A percentile compares a stretch with the other conserved stretches of the same genome.
phyloP scores from a whole-genome alignment of 2,329 filamentous ascomycete species.

The Calonectria montana region DNA sequence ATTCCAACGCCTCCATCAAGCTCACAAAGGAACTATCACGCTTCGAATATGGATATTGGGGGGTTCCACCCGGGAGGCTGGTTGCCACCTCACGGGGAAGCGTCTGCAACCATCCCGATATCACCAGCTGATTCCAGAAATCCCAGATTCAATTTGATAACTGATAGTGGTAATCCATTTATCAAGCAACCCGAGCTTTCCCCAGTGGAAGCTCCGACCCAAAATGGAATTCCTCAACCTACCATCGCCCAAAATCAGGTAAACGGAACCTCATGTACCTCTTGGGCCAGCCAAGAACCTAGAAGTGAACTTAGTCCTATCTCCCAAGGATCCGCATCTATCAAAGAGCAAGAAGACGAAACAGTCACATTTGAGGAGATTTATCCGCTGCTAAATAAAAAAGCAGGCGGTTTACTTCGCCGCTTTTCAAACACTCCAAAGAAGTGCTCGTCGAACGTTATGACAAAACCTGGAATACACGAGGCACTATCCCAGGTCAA shows the following conservation, averaged over 20 bases:
- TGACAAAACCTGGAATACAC: neutral
- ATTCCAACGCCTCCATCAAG: neutral
- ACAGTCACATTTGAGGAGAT: neutral
- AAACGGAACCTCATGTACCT: neutral
- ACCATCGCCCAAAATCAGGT: neutral
- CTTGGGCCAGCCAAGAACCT: neutral
- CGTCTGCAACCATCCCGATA: neutral
- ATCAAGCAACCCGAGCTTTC: neutral
- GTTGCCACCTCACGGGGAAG: neutral
- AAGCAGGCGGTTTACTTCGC: neutral
- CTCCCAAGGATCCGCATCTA: neutral
- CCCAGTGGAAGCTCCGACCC: neutral
- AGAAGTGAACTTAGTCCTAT: neutral
- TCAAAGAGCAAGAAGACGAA: neutral
- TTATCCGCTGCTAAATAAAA: neutral
- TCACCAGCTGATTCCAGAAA: neutral
- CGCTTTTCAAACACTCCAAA: neutral
- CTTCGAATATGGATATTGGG: neutral
- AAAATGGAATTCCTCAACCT: neutral
- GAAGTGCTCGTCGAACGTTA: neutral
- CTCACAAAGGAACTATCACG: neutral
- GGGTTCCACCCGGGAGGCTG: neutral
- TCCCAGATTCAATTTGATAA: neutral
- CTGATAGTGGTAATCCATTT: neutral
- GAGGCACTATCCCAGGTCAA: conserved; percentile 2